These are phyloP conservation scores for Boletales sp. DNA, from an alignment of 768 basidiomycete genomes.

Conservation along the genomic window DNA sequence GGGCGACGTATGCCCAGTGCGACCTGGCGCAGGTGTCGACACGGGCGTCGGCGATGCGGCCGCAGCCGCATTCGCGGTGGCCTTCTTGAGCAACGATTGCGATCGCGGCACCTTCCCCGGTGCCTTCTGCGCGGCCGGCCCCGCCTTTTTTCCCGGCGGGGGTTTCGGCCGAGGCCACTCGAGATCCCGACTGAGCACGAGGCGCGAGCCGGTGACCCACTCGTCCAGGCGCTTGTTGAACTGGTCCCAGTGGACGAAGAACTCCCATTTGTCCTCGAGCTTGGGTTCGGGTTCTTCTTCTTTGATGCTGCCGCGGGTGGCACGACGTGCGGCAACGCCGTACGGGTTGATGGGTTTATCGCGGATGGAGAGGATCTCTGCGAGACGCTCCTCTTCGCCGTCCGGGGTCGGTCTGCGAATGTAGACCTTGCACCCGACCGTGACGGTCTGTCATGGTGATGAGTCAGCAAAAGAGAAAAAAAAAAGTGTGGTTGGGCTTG, in stretches of 20 bases:
- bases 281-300: slow-evolving; percentile 50
- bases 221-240: slow-evolving; percentile 99
- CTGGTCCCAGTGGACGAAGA: slow-evolving; percentile 97
- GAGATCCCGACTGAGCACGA: slow-evolving; percentile 80
- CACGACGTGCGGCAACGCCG: slow-evolving; percentile 36
- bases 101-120: slow-evolving; percentile 63
- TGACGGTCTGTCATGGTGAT: slow-evolving; percentile 60
- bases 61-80: slow-evolving; percentile 64
- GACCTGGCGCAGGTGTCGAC: slow-evolving; percentile 39
- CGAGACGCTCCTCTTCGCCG: slow-evolving; percentile 85
- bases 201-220: slow-evolving; percentile 87
- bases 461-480: slow-evolving; percentile 28
- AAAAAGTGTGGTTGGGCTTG: neutral
- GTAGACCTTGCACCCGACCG: slow-evolving; percentile 94
- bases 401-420: slow-evolving; percentile 76
- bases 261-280: slow-evolving; percentile 82
- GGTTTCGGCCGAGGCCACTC: slow-evolving; percentile 94
- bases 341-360: slow-evolving; percentile 73
- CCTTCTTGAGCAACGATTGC: slow-evolving; percentile 61
- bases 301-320: slow-evolving; percentile 36
- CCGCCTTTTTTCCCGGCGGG: slow-evolving; percentile 52
- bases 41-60: slow-evolving; percentile 60
- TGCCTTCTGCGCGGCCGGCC: slow-evolving; percentile 44
- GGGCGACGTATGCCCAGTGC: slow-evolving; percentile 43
- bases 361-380: slow-evolving; percentile 93